These are phyloP conservation scores for Panicum hallii DNA, from an alignment of 202 grass and related monocot genomes.

Conservation along the genomic window DNA sequence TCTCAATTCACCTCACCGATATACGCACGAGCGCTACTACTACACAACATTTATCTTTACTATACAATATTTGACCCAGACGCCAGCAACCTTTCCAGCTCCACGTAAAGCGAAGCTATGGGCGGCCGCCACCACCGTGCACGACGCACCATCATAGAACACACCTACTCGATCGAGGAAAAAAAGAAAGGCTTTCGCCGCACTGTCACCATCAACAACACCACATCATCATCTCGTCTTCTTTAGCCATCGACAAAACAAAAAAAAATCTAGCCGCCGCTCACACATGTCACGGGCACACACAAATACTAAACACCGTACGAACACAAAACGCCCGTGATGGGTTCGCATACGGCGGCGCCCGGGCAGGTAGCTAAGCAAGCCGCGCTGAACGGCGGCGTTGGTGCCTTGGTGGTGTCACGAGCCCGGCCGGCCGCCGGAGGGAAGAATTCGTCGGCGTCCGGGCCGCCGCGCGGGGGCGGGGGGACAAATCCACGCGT, in stretches of 20 bases:
- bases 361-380: not conserved
- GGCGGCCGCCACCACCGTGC: not conserved
- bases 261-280: not conserved
- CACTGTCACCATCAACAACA: constrained; percentile 7
- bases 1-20: too few relatives aligned
- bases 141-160: not conserved
- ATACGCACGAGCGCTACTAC: too few relatives aligned
- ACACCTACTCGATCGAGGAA: not conserved
- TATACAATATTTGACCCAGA: too few relatives aligned
- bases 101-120: not conserved
- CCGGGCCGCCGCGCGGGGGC: not conserved
- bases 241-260: not conserved
- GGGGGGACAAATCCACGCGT: constrained; percentile 19
- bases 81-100: not conserved
- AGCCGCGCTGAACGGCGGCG: not conserved
- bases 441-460: not conserved
- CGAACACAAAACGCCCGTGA: constrained; percentile 1
- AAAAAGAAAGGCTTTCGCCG: too few relatives aligned
- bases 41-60: too few relatives aligned
- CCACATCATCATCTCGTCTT: not conserved
- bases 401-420: too few relatives aligned
- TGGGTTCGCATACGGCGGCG: not conserved
- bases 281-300: not conserved
- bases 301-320: not conserved
- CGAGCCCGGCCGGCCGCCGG: not conserved